These are phyloP conservation scores for Chaetomium cochliodes DNA, from an alignment of 495 filamentous ascomycete genomes.

Conservation along the genomic window DNA sequence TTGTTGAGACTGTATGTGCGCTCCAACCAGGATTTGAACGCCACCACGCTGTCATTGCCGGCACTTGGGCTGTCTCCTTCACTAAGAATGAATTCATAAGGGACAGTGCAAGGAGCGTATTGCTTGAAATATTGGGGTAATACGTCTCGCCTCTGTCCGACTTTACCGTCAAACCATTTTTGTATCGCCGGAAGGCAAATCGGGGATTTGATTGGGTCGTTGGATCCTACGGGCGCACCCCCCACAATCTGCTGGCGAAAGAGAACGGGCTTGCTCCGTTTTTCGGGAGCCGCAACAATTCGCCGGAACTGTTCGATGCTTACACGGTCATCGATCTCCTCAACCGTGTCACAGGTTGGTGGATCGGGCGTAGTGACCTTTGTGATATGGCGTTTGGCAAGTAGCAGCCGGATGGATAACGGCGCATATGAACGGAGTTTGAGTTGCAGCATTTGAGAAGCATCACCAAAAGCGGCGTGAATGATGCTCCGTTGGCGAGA, in stretches of 20 bases:
- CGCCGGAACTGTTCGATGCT: not conserved
- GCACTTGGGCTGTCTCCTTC: too few species aligned
- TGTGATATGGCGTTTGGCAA: slow-evolving; percentile 1
- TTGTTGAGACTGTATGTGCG: not conserved
- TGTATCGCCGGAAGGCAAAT: slow-evolving; percentile 13
- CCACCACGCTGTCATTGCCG: not conserved
- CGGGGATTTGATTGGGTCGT: not conserved
- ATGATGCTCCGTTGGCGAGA: not conserved
- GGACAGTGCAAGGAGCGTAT: not conserved
- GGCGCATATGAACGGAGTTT: not conserved
- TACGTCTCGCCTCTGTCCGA: not conserved
- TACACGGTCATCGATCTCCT: not conserved
- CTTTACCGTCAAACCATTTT: slow-evolving; percentile 11
- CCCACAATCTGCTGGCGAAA: not conserved
- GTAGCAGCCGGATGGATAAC: not conserved
- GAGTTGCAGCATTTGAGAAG: not conserved
- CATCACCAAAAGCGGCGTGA: not conserved
- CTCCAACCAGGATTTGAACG: not conserved
- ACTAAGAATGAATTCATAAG: slow-evolving; percentile 7
- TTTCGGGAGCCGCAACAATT: not conserved
- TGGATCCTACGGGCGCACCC: not conserved
- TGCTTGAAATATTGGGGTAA: not conserved
- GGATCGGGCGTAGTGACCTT: not conserved
- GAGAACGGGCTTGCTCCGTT: not conserved
- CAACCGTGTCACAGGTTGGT: not conserved